These are phyloP conservation scores for Entomortierella parvispora DNA, from an alignment of 192 early-diverging fungal species.

Conservation along the genomic window DNA sequence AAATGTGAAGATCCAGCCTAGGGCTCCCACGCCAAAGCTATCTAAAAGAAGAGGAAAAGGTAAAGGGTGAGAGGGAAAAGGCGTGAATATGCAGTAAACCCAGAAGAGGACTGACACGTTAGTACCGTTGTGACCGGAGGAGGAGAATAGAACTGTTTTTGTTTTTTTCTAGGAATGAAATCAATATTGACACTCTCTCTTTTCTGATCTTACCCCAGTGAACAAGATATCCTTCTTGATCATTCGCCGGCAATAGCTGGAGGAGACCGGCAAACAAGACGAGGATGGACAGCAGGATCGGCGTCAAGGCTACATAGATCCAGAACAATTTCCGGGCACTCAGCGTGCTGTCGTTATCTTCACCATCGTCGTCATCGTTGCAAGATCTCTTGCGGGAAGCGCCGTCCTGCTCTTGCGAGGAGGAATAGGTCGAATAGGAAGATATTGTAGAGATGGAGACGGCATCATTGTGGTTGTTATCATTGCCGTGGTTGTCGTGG, in stretches of 20 bases:
- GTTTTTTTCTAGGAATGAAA: neutral
- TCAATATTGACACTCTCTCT: neutral
- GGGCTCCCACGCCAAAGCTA: slow-evolving; percentile 29
- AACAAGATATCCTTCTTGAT: slow-evolving; percentile 9
- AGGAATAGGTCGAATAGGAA: slow-evolving; percentile 42
- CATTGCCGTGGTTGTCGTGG: neutral
- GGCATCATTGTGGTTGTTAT: neutral
- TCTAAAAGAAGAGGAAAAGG: slow-evolving; percentile 2
- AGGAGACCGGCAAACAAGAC: slow-evolving; percentile 25
- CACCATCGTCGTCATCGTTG: neutral
- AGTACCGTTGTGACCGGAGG: no score
- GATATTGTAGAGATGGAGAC: slow-evolving; percentile 25
- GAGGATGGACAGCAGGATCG: slow-evolving; percentile 28
- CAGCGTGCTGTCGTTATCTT: neutral
- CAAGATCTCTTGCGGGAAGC: neutral
- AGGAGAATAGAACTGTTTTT: neutral
- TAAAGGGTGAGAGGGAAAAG: neutral
- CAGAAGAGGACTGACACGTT: no score
- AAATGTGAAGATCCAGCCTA: slow-evolving; percentile 48
- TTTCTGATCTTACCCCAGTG: slow-evolving; percentile 29
- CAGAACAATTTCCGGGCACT: slow-evolving; percentile 30
- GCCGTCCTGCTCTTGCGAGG: neutral
- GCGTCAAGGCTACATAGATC: slow-evolving; percentile 30
- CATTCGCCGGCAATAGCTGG: slow-evolving; percentile 12
- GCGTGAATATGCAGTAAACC: neutral